A percentile compares a stretch with the other conserved stretches of the same genome.
These are phyloP conservation scores for Diplodia seriata DNA, from an alignment of 2,329 filamentous ascomycete genomes.

Conservation along the genomic window DNA sequence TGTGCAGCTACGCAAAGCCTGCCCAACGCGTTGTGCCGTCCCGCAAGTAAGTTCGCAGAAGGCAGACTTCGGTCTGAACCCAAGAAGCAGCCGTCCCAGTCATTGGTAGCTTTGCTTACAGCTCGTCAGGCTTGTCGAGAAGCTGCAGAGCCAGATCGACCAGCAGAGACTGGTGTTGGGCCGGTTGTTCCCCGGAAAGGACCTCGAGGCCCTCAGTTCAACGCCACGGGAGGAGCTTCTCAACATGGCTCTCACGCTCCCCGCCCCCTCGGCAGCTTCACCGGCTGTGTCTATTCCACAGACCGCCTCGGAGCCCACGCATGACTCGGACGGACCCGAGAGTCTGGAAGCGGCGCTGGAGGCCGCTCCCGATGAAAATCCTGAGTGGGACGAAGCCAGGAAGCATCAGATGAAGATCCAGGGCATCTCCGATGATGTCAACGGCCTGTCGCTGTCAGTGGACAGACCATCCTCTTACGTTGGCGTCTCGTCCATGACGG, in stretches of 20 bases:
- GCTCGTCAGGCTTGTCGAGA: constrained; percentile 63
- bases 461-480: constrained; percentile 71
- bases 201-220: constrained; percentile 49
- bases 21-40: constrained; percentile 78
- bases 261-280: constrained; percentile 41
- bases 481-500: constrained; percentile 77
- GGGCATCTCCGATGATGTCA: constrained; percentile 71
- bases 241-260: constrained; percentile 51
- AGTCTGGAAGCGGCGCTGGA: constrained; percentile 66
- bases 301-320: constrained; percentile 44
- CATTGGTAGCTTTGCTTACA: constrained; percentile 65
- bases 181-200: constrained; percentile 52
- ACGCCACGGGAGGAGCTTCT: constrained; percentile 55
- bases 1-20: constrained; percentile 82
- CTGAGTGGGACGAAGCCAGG: constrained; percentile 70
- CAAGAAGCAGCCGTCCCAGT: background rate
- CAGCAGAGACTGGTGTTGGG: constrained; percentile 53
- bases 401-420: constrained; percentile 52
- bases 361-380: constrained; percentile 70
- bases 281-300: background rate
- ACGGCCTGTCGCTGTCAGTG: constrained; percentile 68
- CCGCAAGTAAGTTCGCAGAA: constrained; percentile 66
- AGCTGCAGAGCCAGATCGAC: constrained; percentile 60
- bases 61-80: background rate
- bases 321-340: constrained; percentile 56